Conservation (phyloP, 2,329 filamentous ascomycete genomes). For the Colletotrichum lentis region DNA sequence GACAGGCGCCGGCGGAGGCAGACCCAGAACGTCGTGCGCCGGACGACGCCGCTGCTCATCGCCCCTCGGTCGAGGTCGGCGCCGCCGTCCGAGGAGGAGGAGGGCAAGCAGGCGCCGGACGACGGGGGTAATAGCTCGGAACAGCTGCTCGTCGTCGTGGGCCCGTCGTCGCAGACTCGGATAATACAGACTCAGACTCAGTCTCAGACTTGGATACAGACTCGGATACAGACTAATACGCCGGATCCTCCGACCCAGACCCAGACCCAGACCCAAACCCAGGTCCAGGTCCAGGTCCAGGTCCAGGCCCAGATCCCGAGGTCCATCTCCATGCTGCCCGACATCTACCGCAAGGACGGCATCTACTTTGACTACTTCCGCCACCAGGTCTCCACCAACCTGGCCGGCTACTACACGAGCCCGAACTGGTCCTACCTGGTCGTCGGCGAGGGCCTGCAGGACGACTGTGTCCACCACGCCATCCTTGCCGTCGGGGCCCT, state of each 20-base stretch:
- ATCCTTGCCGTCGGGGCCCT: constrained; percentile 29
- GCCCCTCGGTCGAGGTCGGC: constrained; percentile 5
- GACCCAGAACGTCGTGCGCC: constrained; percentile 3
- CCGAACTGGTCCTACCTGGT: constrained; percentile 29
- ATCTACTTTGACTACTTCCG: constrained; percentile 31
- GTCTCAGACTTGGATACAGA: too few relatives aligned
- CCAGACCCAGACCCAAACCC: too few relatives aligned
- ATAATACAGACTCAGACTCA: too few relatives aligned
- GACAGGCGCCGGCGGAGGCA: constrained; percentile 5
- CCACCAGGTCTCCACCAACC: constrained; percentile 17
- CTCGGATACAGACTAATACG: too few relatives aligned
- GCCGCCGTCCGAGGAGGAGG: not conserved
- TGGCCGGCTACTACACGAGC: constrained; percentile 23
- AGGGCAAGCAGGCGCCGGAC: too few relatives aligned
- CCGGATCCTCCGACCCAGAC: too few relatives aligned
- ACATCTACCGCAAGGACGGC: constrained; percentile 16
- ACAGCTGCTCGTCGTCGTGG: not conserved
- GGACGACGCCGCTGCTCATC: constrained; percentile 11
- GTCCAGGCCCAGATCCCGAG: not conserved
- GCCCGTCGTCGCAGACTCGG: not conserved
- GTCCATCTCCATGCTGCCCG: constrained; percentile 11
- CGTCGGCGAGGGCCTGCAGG: constrained; percentile 21
- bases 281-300: too few relatives aligned
- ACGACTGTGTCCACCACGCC: constrained; percentile 28
- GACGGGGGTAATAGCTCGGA: not conserved